Evolutionary conservation across 2,329 filamentous ascomycete genomes (phyloP).

Genomic region (Curvularia eragrostidis): DNA sequence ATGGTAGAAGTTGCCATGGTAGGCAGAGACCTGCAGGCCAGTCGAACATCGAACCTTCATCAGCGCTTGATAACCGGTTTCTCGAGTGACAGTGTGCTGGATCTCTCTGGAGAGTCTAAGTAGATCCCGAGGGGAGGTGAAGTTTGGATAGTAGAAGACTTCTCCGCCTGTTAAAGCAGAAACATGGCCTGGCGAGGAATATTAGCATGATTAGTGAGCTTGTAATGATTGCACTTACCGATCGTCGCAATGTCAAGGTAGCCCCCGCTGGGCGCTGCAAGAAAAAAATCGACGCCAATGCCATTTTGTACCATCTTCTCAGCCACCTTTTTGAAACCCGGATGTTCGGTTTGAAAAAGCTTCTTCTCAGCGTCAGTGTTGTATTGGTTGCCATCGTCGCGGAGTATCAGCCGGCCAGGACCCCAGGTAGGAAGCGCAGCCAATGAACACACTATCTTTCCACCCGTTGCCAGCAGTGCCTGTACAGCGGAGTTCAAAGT

Average conservation of each 20-base stretch:
- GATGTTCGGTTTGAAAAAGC: constrained; percentile 87
- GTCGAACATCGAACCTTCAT: constrained; percentile 99
- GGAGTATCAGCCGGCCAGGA: constrained; percentile 80
- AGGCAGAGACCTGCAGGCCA: constrained; percentile 89
- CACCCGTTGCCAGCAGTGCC: constrained; percentile 85
- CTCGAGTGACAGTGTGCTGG: constrained; percentile 81
- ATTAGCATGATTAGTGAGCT: constrained; percentile 8
- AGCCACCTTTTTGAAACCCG: constrained; percentile 83
- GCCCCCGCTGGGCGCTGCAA: constrained; percentile 86
- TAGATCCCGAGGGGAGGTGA: constrained; percentile 83
- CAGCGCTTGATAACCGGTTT: constrained; percentile 92
- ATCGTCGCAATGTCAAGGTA: constrained; percentile 95
- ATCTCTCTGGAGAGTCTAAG: constrained; percentile 86
- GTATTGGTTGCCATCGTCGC: constrained; percentile 86
- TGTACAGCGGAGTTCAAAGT: constrained; percentile 82
- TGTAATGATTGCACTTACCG: constrained; percentile 58
- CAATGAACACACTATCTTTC: constrained; percentile 88
- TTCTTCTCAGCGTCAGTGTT: constrained; percentile 87
- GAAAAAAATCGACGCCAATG: constrained; percentile 91
- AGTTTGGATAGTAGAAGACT: constrained; percentile 96
- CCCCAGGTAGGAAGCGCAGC: constrained; percentile 91
- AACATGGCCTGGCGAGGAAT: constrained; percentile 68
- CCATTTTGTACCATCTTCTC: constrained; percentile 87
- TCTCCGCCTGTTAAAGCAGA: constrained; percentile 91
- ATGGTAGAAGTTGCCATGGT: constrained; percentile 95